phyloP scores from a whole-genome alignment of 2,329 filamentous ascomycete species.

The Lachnellula subtilissima region DNA sequence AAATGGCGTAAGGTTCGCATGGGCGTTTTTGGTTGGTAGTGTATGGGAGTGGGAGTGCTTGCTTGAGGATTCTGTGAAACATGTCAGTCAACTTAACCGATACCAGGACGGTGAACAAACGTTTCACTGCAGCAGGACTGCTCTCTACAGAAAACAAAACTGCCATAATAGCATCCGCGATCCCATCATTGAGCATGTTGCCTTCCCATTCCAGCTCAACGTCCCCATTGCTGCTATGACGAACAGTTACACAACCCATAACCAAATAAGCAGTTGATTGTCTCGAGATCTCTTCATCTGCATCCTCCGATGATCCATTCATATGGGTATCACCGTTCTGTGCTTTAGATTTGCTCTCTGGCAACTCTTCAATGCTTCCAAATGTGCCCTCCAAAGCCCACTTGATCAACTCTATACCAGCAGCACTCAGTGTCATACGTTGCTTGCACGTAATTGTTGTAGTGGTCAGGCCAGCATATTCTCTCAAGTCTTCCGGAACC shows the following conservation, averaged over 20 bases:
- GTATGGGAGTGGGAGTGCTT: conserved; percentile 50
- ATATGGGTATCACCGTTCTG: conserved; percentile 35
- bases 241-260: conserved; percentile 88
- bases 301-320: conserved; percentile 45
- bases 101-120: conserved; percentile 44
- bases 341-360: conserved; percentile 36
- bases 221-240: conserved; percentile 70
- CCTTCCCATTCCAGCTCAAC: conserved; percentile 96
- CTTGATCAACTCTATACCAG: conserved; percentile 82
- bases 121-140: conserved; percentile 89
- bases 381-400: conserved; percentile 96
- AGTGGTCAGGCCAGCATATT: conserved; percentile 95
- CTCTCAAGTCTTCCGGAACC: conserved; percentile 91
- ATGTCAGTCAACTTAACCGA: conserved; percentile 16
- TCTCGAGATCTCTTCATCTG: conserved; percentile 58
- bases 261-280: conserved; percentile 59
- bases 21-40: conserved; percentile 59
- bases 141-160: conserved; percentile 89
- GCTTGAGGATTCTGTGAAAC: conserved; percentile 51
- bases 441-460: conserved; percentile 93
- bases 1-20: conserved; percentile 64
- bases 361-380: conserved; percentile 70
- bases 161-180: conserved; percentile 95
- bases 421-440: conserved; percentile 79
- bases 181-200: conserved; percentile 94